A percentile compares a stretch with the other conserved stretches of the same genome.
phyloP scores from a whole-genome alignment of 345 rosid genomes.

The Euphorbia lathyris region DNA sequence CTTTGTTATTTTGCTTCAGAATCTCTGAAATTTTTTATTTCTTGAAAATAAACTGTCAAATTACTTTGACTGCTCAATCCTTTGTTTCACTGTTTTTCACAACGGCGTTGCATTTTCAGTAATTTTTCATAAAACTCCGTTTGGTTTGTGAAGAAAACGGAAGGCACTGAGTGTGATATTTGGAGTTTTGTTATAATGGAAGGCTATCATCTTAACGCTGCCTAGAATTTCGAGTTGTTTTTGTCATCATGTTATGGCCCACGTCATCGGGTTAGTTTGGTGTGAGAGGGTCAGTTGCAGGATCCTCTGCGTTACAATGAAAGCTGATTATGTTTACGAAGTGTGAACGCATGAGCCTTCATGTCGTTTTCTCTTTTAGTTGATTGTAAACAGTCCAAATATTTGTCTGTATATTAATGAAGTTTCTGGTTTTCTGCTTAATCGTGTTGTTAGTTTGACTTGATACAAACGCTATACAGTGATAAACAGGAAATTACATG shows the following conservation, averaged over 20 bases:
- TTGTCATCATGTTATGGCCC: neutral
- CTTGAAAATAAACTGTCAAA: too few relatives aligned
- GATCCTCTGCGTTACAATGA: neutral
- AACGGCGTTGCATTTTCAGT: neutral
- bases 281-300: neutral
- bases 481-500: too few relatives aligned
- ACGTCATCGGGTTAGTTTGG: neutral
- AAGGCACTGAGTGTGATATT: neutral
- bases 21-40: neutral
- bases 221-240: neutral
- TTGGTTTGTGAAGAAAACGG: slow-evolving; percentile 18
- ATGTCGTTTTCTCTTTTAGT: slow-evolving; percentile 3
- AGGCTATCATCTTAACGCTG: slow-evolving; percentile 2
- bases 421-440: neutral
- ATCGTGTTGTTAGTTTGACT: neutral
- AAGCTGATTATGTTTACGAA: neutral
- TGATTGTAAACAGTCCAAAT: neutral
- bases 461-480: too few relatives aligned
- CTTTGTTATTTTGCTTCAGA: neutral
- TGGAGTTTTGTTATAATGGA: neutral
- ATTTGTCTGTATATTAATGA: neutral
- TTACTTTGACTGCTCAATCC: neutral
- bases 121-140: neutral
- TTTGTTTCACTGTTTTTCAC: neutral
- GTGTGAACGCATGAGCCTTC: neutral